phyloP scores from a whole-genome alignment of 2,329 filamentous ascomycete species.

The Fusarium citri region DNA sequence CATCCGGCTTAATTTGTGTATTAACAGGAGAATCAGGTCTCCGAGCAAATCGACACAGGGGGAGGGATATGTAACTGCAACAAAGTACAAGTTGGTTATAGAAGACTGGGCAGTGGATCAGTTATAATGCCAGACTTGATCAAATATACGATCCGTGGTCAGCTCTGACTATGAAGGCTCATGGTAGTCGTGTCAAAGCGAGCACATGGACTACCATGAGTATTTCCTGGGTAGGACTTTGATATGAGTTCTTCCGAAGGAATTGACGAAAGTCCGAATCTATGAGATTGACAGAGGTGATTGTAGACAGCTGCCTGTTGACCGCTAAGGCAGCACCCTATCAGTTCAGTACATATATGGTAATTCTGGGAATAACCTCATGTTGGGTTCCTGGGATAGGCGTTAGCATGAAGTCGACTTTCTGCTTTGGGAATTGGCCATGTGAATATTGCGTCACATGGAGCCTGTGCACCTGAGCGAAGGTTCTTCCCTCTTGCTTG shows the following conservation, averaged over 20 bases:
- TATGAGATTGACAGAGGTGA: neutral
- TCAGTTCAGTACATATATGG: neutral
- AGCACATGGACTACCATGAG: neutral
- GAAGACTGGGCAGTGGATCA: neutral
- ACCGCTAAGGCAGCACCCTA: neutral
- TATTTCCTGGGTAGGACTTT: neutral
- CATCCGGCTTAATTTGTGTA: constrained; percentile 1
- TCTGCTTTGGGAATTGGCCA: constrained; percentile 15
- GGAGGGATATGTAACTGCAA: constrained; percentile 23
- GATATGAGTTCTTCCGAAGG: neutral
- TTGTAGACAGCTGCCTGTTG: neutral
- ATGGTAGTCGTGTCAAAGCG: neutral
- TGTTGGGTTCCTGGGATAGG: constrained; percentile 13
- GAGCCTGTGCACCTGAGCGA: constrained; percentile 27
- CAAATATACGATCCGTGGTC: neutral
- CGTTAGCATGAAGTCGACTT: constrained; percentile 5
- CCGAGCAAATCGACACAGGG: constrained; percentile 25
- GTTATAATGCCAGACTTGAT: neutral
- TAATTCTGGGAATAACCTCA: constrained; percentile 26
- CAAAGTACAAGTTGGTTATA: constrained; percentile 8
- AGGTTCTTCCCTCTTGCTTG: constrained; percentile 8
- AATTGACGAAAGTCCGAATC: neutral
- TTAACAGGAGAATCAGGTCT: constrained; percentile 28
- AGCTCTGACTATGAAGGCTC: neutral
- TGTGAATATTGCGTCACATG: constrained; percentile 50